These are phyloP conservation scores for Gymnopus androsaceus DNA, from an alignment of 1,284 basidiomycete species.

Conservation along the genomic window DNA sequence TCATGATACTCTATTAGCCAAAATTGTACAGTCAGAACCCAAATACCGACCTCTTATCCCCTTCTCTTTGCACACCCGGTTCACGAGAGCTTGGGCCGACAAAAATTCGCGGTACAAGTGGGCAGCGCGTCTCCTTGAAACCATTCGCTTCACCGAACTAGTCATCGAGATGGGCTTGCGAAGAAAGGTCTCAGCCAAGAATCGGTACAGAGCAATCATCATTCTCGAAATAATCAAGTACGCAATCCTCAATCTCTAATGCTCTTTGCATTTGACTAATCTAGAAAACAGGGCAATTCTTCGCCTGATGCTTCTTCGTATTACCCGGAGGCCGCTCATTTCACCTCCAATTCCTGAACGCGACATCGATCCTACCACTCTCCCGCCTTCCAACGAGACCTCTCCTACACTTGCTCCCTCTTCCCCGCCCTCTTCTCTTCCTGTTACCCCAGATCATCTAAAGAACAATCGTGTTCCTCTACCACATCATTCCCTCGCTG, in stretches of 20 bases:
- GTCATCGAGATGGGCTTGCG: conserved; percentile 85
- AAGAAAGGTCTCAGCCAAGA: conserved; percentile 62
- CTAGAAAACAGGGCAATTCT: conserved; percentile 60
- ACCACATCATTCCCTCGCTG: conserved; percentile 54
- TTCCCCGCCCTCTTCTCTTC: conserved; percentile 51
- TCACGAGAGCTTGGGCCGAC: conserved; percentile 82
- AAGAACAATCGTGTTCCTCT: conserved; percentile 76
- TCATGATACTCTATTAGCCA: conserved; percentile 81
- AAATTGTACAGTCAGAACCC: conserved; percentile 61
- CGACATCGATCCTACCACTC: conserved; percentile 75
- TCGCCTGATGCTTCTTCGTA: conserved; percentile 67
- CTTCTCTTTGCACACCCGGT: conserved; percentile 70
- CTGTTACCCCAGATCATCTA: conserved; percentile 70
- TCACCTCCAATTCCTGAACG: conserved; percentile 81
- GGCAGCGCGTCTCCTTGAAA: conserved; percentile 70
- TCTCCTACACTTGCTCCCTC: conserved; percentile 62
- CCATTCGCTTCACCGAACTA: conserved; percentile 79
- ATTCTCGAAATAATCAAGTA: conserved; percentile 82
- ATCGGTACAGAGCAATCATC: conserved; percentile 73
- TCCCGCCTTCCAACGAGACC: conserved; percentile 58
- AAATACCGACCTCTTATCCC: conserved; percentile 73
- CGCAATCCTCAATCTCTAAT: conserved; percentile 28
- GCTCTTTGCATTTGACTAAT: conserved; percentile 7
- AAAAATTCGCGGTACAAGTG: conserved; percentile 71
- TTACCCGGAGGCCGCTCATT: conserved; percentile 75